Evolutionary conservation across 805 yeast species (phyloP), one percentile per base, ranked within the genome.

Genomic region (Grigorovia transvaalensis): DNA sequence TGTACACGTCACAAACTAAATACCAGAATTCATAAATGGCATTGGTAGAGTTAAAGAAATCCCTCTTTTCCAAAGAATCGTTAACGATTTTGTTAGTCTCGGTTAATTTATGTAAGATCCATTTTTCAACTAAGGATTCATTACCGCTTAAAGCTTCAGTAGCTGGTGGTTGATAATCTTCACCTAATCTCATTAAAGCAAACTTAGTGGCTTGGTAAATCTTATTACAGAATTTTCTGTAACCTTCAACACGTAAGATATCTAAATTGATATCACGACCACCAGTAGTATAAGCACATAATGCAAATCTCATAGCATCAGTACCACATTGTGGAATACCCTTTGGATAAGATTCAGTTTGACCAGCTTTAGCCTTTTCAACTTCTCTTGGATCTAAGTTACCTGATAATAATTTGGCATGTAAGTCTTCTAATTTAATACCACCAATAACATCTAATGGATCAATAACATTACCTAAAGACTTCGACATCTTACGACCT

Each of bases 281-380:
- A 74, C 99, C 99, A 48, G 98, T 91, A 50, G 96, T 85, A 77
- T 91, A 93, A 50, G 97, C 96, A 80, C 98, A 93, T 59, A 91
- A 79, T 43, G 99, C 98, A 68, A 93, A 93, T 75, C 99, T 84
- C 74, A 93, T 75, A 46, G 99, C 99, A 72, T 93, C 99, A 49
- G 98, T 90, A 76, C 99, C 99, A 79, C 99, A 93, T 75, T 93
- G 96, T 52, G 98, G 97, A 60, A 91, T 90, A 75, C 99, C 99
- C 61, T 83, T 82, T 58, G 99, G 99, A 77, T 89, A 91, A 12
- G 95, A 83, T 64, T 80, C 76, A 61, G 77, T 81, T 74, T 93
- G 98, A 56, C 98, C 98, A 45, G 77, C 80, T 62, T 79, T 81
- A 29, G 98, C 97, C 70, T 80, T 87, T 67, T 79, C 86, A 61